Evolutionary conservation across 768 basidiomycete species (phyloP), one percentile per base, ranked within the genome.

Genomic region (Amanita molliuscula): DNA sequence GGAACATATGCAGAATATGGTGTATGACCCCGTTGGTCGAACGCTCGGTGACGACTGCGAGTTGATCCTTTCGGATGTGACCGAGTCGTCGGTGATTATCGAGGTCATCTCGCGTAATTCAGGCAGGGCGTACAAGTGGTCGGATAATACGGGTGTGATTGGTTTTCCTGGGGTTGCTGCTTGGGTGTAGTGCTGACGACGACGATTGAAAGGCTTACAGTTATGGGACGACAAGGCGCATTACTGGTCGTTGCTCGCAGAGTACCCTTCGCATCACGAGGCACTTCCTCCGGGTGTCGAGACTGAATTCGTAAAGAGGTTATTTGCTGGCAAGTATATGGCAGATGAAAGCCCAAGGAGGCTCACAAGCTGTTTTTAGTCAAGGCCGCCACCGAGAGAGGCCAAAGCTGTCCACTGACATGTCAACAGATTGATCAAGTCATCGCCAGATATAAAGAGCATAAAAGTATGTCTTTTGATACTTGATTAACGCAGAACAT

Each of bases 191-290:
- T 16, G 20, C 44, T 45, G 43, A 43, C 11, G 26, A 10, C 16
- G 29, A 36, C 55, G 37, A 10, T 16, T 36, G 23, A 8, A 54
- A 53, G 46, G 48, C 18, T 6, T 47, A 66, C 68, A 66, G 16
- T 38, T 71, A 31, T 23, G 47, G 62, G 18, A 62, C 62, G 43
- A 33, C 56, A 59, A 59, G 44, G 64, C 67, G 50, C 60, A 67
- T 23, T 73, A 67, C 54, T 73, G 72, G 72, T 64, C 71, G 13
- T 62, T 65, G 53, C 61, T 73, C 34, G 66, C 68, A 26, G 72
- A 71, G 54, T 72, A 67, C 51, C 72, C 72, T 9, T 68, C 67
- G 3, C 72, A 73, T 53, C 67, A 69, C 51, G 44, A 53, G 11
- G 55, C 62, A 26, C 64, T 72, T 40, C 69, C 70, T 13, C 65